phyloP scores from a whole-genome alignment of 306 rosid species.

The Fagus sylvatica region DNA sequence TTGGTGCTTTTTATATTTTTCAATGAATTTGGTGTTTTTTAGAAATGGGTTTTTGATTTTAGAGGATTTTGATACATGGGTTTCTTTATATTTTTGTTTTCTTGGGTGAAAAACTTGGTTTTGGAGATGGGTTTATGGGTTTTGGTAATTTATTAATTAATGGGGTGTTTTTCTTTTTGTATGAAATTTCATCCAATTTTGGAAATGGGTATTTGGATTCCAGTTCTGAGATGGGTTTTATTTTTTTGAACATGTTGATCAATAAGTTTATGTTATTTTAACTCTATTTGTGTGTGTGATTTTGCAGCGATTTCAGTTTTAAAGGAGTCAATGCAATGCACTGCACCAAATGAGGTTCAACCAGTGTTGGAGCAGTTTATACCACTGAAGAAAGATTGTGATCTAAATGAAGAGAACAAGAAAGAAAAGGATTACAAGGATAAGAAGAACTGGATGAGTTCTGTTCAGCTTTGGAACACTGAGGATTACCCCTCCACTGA shows the following conservation, averaged over 20 bases:
- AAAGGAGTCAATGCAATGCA: conserved; percentile 61
- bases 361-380: conserved; percentile 85
- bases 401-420: conserved; percentile 32
- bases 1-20: conserved; percentile 12
- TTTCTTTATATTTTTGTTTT: neutral
- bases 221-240: conserved; percentile 9
- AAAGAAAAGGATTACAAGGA: conserved; percentile 64
- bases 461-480: conserved; percentile 89
- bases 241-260: conserved; percentile 7
- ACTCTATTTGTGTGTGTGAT: neutral
- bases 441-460: conserved; percentile 97
- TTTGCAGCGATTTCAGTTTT: conserved; percentile 60
- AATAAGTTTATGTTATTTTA: conserved; percentile 15
- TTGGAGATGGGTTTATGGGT: neutral
- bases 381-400: conserved; percentile 65
- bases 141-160: neutral
- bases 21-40: neutral
- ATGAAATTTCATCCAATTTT: neutral
- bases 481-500: conserved; percentile 25
- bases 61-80: neutral
- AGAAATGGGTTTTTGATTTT: neutral
- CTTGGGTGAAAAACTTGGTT: neutral
- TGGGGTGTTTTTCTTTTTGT: neutral
- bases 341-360: conserved; percentile 21
- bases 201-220: conserved; percentile 9